Evolutionary conservation across 257 asterid genomes (phyloP), one percentile per base, ranked within the genome.

Genomic region (Salvia rosmarinus): DNA sequence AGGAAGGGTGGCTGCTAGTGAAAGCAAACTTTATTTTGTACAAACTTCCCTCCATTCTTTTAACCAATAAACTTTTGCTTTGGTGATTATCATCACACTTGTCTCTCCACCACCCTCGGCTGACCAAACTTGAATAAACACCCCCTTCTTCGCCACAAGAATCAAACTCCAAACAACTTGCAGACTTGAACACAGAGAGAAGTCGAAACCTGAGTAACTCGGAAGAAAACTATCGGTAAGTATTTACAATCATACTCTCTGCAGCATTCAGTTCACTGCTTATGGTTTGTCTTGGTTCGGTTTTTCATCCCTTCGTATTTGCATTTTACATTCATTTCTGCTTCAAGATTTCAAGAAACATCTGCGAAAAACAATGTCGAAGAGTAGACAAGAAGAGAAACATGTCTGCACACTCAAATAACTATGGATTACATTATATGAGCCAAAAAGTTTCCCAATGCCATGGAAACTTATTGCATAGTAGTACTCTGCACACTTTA

Each of bases 1-100:
- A 43, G 40, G 67, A 83, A 57, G 32, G 59, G 77, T 82, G 88
- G 76, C 40, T 64, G 78, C 63, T 77, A 81, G 78, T 75, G 70
- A 58, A 67, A 59, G 66, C 79, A 32, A 52, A 77, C 97, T 90
- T 92, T 87, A 88, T 72, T 86, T 88, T 88, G 93, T 77, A 83
- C 82, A 83, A 78, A 51, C 23, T 86, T 87, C 97, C 98, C 91
- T 88, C 95, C 85, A 73, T 76, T 55, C 58, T 64, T 46, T 30
- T n/a, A 52, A 77, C 85, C 78, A 63, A 23, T 62, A 58, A 42
- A 87, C 80, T 89, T 84, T 79, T 73, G 71, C 83, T 84, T 86
- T 82, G 73, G 80, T 82, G 60, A 87, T 32, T 0, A 32, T 85
- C 74, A 88, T 88, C 78, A 79, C 80, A 75, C 77, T 79, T 85